A percentile compares a stretch with the other conserved stretches of the same genome.
These are phyloP conservation scores for Cryphonectria japonica DNA, from an alignment of 2,329 filamentous ascomycete genomes.

Conservation along the genomic window DNA sequence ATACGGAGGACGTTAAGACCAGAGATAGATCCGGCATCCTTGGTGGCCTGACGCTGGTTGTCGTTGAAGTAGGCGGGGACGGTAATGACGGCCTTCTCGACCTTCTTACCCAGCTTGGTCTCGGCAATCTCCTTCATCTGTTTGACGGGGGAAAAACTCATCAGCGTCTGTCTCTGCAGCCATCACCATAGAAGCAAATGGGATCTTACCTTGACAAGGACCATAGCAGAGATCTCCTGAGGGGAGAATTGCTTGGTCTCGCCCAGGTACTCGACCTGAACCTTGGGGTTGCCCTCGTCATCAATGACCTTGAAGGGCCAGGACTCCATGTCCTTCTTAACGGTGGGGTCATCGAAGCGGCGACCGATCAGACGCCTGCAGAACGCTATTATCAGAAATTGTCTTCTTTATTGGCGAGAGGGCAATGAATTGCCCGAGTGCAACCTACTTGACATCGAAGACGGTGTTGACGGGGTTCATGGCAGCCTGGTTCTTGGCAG, in stretches of 20 bases:
- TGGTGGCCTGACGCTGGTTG: constrained; percentile 99
- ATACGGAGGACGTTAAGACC: constrained; percentile 99
- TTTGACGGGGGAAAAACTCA: constrained; percentile 22
- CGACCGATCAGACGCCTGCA: constrained; percentile 93
- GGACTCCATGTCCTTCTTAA: constrained; percentile 98
- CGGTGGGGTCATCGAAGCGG: constrained; percentile 90
- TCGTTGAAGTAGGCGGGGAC: constrained; percentile 99
- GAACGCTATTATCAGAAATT: constrained; percentile 17
- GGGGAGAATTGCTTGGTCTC: constrained; percentile 96
- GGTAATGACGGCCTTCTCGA: constrained; percentile 98
- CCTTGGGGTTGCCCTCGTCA: constrained; percentile 83
- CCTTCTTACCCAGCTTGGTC: constrained; percentile 97
- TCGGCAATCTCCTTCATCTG: constrained; percentile 99
- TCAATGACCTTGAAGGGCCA: constrained; percentile 99
- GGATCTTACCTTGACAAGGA: constrained; percentile 85
- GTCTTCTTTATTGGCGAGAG: neutral
- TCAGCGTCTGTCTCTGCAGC: constrained; percentile 15
- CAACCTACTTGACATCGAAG: constrained; percentile 95
- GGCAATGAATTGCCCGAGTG: neutral
- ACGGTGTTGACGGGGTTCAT: constrained; percentile 99
- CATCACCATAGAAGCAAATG: neutral
- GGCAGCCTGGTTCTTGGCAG: constrained; percentile 99
- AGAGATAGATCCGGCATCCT: constrained; percentile 97
- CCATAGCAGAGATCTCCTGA: constrained; percentile 99
- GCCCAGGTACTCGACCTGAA: constrained; percentile 93